A percentile compares a stretch with the other conserved stretches of the same genome.
These are phyloP conservation scores for Penicillium coprophilum DNA, from an alignment of 495 filamentous ascomycete species.

Conservation along the genomic window DNA sequence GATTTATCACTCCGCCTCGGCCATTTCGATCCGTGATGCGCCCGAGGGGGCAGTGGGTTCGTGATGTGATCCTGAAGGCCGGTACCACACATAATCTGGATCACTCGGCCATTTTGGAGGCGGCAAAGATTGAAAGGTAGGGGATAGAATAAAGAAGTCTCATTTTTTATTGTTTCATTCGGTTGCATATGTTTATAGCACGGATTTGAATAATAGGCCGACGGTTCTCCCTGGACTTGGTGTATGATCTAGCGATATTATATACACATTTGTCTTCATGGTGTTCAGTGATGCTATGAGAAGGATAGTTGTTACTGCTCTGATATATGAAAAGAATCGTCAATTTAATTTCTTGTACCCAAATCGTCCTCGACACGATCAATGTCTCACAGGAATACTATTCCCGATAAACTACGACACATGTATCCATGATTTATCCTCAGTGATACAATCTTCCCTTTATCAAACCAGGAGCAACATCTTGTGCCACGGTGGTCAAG, in stretches of 20 bases:
- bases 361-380: no score
- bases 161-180: background rate
- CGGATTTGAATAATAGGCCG: no score
- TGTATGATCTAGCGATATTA: no score
- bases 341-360: no score
- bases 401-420: background rate
- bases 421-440: background rate
- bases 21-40: background rate
- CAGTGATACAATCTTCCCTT: background rate
- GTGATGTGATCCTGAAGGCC: background rate
- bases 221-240: no score
- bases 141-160: background rate
- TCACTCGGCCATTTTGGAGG: background rate
- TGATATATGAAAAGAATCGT: no score
- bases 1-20: background rate
- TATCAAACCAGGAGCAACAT: background rate
- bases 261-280: no score
- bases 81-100: background rate
- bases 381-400: no score
- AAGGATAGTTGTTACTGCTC: no score
- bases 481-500: background rate
- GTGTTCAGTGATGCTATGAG: no score
- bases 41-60: constrained; percentile 1
- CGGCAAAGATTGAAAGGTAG: background rate
- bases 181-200: no score